Evolutionary conservation across 768 basidiomycete species (phyloP), one percentile per base, ranked within the genome.

Genomic region (Exidia glandulosa): DNA sequence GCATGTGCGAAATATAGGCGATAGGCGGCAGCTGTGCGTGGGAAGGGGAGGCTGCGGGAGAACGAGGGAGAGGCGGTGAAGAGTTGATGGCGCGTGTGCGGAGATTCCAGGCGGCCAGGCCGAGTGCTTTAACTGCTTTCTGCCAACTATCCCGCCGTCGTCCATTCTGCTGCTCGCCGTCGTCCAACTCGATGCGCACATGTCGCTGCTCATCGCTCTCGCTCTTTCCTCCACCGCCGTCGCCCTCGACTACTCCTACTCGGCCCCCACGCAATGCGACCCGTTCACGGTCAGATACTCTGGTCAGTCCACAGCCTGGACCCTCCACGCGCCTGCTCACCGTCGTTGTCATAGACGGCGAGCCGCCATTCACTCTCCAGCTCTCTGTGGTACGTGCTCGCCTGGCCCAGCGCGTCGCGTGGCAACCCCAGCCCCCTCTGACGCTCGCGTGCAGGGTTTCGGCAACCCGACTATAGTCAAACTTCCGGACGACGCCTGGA

Each of bases 281-380:
- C 69, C 79, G 66, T 70, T 88, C n/a, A 66, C 70, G 50, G 65
- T 90, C 57, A 74, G 77, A 32, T 88, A 87, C 86, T 72, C 74
- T 60, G 86, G 88, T 85, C 66, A 66, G 75, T 60, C 29, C 36
- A 45, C 25, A 34, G 27, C 54, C 58, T 32, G 33, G 29, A 16
- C 33, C 31, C 25, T 23, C 48, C 56, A 52, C 23, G 36, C 10
- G 56, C 10, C 60, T 48, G 9, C 16, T n/a, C 45, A 16, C 29
- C 55, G 36, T 19, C 16, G 47, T 32, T 48, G 36, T 10, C 36
- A 55, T 59, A 87, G 86, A 83, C 63, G 87, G 86, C 33, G 73
- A 68, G 9, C 70, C 80, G 33, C 87, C 86, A 7, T 87, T 72
- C 64, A 56, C 70, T 59, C 68, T 80, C 25, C 60, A 77, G 23